These are phyloP conservation scores for Coemansia sp. DNA, from an alignment of 192 early-diverging fungal genomes.

Conservation along the genomic window DNA sequence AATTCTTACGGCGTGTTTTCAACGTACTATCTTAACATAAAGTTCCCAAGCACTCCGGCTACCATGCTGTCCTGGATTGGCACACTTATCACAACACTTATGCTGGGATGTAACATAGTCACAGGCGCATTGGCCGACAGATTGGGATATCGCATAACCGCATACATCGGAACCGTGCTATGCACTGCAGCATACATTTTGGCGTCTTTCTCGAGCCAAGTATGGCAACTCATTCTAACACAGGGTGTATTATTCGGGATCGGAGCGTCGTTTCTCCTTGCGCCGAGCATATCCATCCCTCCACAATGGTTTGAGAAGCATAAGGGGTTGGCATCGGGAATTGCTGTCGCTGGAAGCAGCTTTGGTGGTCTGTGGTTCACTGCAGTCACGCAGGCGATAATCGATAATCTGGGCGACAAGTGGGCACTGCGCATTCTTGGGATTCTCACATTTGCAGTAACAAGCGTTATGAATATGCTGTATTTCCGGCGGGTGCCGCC, in stretches of 20 bases:
- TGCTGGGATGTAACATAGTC: conserved; percentile 29
- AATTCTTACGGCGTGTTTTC: conserved; percentile 51
- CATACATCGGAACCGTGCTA: conserved; percentile 33
- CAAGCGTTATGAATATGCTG: conserved; percentile 34
- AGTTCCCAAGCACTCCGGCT: conserved; percentile 21
- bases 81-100: conserved; percentile 28
- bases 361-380: conserved; percentile 72
- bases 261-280: conserved; percentile 65
- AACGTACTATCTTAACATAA: conserved; percentile 43
- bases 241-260: conserved; percentile 78
- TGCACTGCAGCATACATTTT: conserved; percentile 33
- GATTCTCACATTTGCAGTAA: conserved; percentile 47
- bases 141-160: conserved; percentile 22
- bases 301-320: conserved; percentile 72
- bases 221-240: conserved; percentile 76
- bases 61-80: conserved; percentile 46
- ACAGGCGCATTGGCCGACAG: conserved; percentile 42
- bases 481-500: conserved; percentile 43
- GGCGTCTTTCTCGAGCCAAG: conserved; percentile 40
- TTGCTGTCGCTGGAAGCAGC: conserved; percentile 75
- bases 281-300: conserved; percentile 66
- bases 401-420: conserved; percentile 59
- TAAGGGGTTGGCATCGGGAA: conserved; percentile 70
- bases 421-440: conserved; percentile 75
- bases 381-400: conserved; percentile 59